Evolutionary conservation across 2,329 filamentous ascomycete genomes (phyloP), one percentile per base, ranked within the genome.

Genomic region (Akanthomyces uredinophilus): DNA sequence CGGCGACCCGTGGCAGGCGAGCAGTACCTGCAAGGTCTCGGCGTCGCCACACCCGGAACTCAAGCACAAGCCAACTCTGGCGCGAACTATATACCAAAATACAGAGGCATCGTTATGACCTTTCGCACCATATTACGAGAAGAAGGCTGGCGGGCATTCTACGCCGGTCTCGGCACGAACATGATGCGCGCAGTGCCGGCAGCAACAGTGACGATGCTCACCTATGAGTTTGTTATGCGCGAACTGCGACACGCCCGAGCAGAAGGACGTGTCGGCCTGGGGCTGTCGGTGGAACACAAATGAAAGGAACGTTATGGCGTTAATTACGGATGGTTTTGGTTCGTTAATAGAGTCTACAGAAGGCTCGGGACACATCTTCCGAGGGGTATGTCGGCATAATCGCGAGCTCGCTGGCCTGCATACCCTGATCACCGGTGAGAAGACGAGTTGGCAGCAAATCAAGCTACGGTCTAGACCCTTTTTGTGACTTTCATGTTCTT

Each of bases 141-240:
- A 74, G 95, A 99, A 75, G 95, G 95, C 7, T 97, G 94, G 93
- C 84, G 90, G 65, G 94, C 94, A 4, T 98, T 99, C 70, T 99
- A 99, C 73, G 94, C 93, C 27, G 95, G 95, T 41, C 92, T 99
- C 81, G 95, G 95, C 43, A 96, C 94, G 54, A 99, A 99, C 77
- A 91, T 99, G 86, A 92, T 98, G 81, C 86, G 95, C 62, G 95
- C 95, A 8, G 89, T 99, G 14, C 95, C 95, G 37, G 92, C 95
- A 24, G 94, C 95, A 22, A 96, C 96, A 70, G 96, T 96, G 29
- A 99, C 95, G 3, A 96, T 99, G 89, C 82, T 98, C 72, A 98
- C 94, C 14, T 99, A 96, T 72, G 95, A 99, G 77, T 95, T 89
- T 68, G 77, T 82, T 55, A 86, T 86, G 84, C 77, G 79, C 58